phyloP scores from a whole-genome alignment of 2,329 filamentous ascomycete species.

The Cladophialophora yegresii region DNA sequence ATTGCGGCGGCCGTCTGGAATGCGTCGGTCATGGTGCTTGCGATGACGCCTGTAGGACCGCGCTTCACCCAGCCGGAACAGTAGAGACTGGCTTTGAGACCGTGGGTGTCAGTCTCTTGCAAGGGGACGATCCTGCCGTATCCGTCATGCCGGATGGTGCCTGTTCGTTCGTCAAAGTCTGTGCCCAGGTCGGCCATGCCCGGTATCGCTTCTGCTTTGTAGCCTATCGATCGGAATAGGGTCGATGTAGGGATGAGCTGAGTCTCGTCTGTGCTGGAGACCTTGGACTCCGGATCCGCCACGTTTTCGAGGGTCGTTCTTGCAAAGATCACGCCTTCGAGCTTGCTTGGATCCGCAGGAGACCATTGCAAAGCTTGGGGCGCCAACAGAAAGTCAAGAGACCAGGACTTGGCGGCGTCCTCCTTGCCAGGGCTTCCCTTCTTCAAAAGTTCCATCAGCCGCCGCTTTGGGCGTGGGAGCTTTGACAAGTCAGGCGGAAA shows the following conservation, averaged over 20 bases:
- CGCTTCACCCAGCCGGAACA: constrained; percentile 96
- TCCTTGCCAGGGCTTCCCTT: constrained; percentile 66
- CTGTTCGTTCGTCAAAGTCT: constrained; percentile 72
- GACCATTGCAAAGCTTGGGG: constrained; percentile 67
- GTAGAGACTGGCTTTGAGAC: constrained; percentile 71
- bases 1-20: constrained; percentile 87
- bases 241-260: constrained; percentile 64
- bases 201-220: constrained; percentile 75
- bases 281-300: constrained; percentile 54
- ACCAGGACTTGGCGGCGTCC: constrained; percentile 70
- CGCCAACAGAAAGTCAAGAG: constrained; percentile 79
- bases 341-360: constrained; percentile 47
- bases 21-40: constrained; percentile 91
- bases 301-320: constrained; percentile 54
- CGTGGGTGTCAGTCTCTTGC: constrained; percentile 11
- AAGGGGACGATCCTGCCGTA: constrained; percentile 66
- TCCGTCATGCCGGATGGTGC: constrained; percentile 80
- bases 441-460: constrained; percentile 76
- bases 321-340: constrained; percentile 69
- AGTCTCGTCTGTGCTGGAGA: constrained; percentile 53
- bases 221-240: constrained; percentile 93
- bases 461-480: constrained; percentile 73
- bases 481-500: constrained; percentile 67
- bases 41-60: constrained; percentile 92
- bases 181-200: constrained; percentile 74